These are phyloP conservation scores for Podospora didyma DNA, from an alignment of 495 filamentous ascomycete species.

Conservation along the genomic window DNA sequence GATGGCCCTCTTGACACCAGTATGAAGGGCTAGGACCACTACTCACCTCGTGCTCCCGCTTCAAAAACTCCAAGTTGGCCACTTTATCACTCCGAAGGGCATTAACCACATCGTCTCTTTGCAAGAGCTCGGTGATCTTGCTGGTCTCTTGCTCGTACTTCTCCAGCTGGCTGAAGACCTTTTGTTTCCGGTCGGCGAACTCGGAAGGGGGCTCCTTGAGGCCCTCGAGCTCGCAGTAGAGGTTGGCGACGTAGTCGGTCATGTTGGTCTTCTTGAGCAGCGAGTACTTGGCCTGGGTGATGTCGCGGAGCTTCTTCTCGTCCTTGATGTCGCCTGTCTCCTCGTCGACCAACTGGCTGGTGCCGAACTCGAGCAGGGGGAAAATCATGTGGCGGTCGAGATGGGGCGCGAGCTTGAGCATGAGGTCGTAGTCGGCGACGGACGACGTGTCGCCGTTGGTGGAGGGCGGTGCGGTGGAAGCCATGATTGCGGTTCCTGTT, in stretches of 20 bases:
- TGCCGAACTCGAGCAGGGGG: slow-evolving; percentile 81
- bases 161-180: slow-evolving; percentile 76
- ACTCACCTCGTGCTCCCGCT: slow-evolving; percentile 82
- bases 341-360: slow-evolving; percentile 49
- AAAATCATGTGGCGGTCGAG: slow-evolving; percentile 96
- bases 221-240: slow-evolving; percentile 82
- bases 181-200: slow-evolving; percentile 80
- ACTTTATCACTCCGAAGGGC: slow-evolving; percentile 92
- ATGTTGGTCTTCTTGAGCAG: slow-evolving; percentile 95
- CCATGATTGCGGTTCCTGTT: slow-evolving; percentile 18
- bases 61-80: slow-evolving; percentile 92
- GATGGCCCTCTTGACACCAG: not conserved
- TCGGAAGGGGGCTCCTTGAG: slow-evolving; percentile 75
- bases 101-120: slow-evolving; percentile 79
- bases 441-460: slow-evolving; percentile 48
- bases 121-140: slow-evolving; percentile 80
- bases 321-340: slow-evolving; percentile 52
- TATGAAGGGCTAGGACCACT: not conserved
- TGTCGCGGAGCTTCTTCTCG: slow-evolving; percentile 58
- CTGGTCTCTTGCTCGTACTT: slow-evolving; percentile 76
- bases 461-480: slow-evolving; percentile 34
- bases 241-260: slow-evolving; percentile 88
- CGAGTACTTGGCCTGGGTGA: slow-evolving; percentile 80
- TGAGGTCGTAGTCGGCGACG: slow-evolving; percentile 66
- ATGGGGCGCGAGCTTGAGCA: slow-evolving; percentile 83